Conservation (phyloP, 371 early-diverging fungal species). For the Syncephalis plumigaleata region DNA sequence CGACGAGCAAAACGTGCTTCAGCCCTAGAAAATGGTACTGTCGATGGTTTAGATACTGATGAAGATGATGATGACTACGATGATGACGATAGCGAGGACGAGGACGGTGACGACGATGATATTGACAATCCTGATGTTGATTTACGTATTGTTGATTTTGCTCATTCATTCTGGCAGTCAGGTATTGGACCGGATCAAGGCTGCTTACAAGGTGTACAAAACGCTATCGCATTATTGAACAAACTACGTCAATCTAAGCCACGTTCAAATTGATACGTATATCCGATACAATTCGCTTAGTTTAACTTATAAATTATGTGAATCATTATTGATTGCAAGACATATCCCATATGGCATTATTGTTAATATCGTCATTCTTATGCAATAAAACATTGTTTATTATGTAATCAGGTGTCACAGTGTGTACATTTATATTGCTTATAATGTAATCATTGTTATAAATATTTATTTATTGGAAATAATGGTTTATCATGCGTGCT, state of each 20-base stretch:
- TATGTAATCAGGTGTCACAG: too few species aligned
- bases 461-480: too few species aligned
- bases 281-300: too few species aligned
- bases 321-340: too few species aligned
- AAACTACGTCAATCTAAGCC: constrained; percentile 2
- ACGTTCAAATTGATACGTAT: background rate
- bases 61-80: constrained; percentile 7
- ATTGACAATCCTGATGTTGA: constrained; percentile 26
- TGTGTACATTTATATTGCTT: too few species aligned
- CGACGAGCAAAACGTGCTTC: constrained; percentile 18
- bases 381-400: too few species aligned
- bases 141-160: constrained; percentile 60
- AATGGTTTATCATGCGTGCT: too few species aligned
- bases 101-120: constrained; percentile 19
- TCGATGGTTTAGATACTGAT: constrained; percentile 18
- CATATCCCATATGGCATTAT: too few species aligned
- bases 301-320: too few species aligned
- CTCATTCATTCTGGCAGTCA: constrained; percentile 41
- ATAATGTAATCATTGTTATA: too few species aligned
- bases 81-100: constrained; percentile 9
- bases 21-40: constrained; percentile 1
- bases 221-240: constrained; percentile 8
- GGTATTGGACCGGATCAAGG: constrained; percentile 28
- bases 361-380: too few species aligned
- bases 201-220: constrained; percentile 25